A percentile compares a stretch with the other conserved stretches of the same genome.
Conservation (phyloP, 2,329 filamentous ascomycete species). For the Monilinia vaccinii-corymbosi region DNA sequence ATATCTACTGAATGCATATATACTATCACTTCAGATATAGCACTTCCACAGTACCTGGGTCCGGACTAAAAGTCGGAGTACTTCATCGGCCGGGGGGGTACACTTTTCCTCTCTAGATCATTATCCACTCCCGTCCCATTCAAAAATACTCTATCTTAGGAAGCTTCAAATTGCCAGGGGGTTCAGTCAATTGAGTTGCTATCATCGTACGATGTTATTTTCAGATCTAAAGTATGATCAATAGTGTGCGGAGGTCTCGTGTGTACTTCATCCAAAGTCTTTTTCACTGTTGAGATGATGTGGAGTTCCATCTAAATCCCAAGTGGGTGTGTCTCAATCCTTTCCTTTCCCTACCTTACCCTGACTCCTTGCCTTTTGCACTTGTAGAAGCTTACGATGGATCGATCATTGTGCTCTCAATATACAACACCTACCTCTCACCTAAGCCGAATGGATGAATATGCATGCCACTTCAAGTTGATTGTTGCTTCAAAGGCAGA, state of each 20-base stretch:
- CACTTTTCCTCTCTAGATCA: neutral
- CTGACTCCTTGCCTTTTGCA: neutral
- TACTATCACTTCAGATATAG: conserved; percentile 1
- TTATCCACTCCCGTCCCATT: neutral
- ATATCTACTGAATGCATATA: neutral
- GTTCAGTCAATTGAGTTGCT: neutral
- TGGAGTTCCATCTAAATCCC: conserved; percentile 5
- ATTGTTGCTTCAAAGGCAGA: neutral
- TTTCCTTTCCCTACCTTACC: neutral
- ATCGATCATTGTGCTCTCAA: neutral
- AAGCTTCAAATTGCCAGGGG: neutral
- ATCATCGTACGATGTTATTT: neutral
- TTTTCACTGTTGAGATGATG: neutral
- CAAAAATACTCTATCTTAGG: neutral
- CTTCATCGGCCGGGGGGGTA: neutral
- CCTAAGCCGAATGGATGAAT: neutral
- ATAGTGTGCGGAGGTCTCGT: neutral
- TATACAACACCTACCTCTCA: neutral
- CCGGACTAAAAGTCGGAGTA: neutral
- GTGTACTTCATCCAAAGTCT: conserved; percentile 9
- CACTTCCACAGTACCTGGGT: neutral
- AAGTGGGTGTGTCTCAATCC: conserved; percentile 5
- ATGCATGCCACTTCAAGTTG: neutral
- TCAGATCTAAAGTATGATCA: conserved; percentile 9
- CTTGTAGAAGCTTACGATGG: neutral